These are phyloP conservation scores for Passalora sequoiae DNA, from an alignment of 2,329 filamentous ascomycete genomes.

Conservation along the genomic window DNA sequence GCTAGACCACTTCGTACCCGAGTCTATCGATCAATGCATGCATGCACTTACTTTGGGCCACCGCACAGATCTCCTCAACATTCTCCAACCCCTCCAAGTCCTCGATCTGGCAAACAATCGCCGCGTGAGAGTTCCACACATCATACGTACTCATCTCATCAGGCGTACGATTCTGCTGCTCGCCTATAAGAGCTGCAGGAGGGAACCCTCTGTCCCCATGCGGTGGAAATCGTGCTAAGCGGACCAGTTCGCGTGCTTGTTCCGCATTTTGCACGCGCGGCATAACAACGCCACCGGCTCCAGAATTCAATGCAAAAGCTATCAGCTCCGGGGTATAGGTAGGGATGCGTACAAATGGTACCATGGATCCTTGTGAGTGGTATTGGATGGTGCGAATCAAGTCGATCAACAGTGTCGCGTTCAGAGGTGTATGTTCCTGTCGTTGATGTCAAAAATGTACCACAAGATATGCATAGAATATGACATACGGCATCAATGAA, in stretches of 20 bases:
- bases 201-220: slow-evolving; percentile 6
- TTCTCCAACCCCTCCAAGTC: slow-evolving; percentile 9
- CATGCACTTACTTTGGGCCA: slow-evolving; percentile 4
- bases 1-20: no score
- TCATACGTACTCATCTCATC: slow-evolving; percentile 4
- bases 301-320: slow-evolving; percentile 5
- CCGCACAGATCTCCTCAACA: slow-evolving; percentile 8
- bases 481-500: slow-evolving; percentile 8
- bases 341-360: slow-evolving; percentile 7
- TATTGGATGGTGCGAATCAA: slow-evolving; percentile 10
- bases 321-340: slow-evolving; percentile 5
- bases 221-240: slow-evolving; percentile 2
- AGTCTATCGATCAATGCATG: background rate
- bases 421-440: slow-evolving; percentile 8
- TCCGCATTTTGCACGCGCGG: slow-evolving; percentile 6
- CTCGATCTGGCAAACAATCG: slow-evolving; percentile 9
- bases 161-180: background rate
- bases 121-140: slow-evolving; percentile 8
- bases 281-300: slow-evolving; percentile 7
- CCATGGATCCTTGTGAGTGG: slow-evolving; percentile 7
- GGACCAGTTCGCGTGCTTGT: slow-evolving; percentile 4
- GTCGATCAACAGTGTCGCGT: slow-evolving; percentile 4
- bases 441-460: no score
- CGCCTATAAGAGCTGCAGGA: slow-evolving; percentile 4
- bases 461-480: no score